A percentile compares a stretch with the other conserved stretches of the same genome.
Conservation (phyloP, 805 yeast species). For the Wickerhamiella allomyrinae region DNA sequence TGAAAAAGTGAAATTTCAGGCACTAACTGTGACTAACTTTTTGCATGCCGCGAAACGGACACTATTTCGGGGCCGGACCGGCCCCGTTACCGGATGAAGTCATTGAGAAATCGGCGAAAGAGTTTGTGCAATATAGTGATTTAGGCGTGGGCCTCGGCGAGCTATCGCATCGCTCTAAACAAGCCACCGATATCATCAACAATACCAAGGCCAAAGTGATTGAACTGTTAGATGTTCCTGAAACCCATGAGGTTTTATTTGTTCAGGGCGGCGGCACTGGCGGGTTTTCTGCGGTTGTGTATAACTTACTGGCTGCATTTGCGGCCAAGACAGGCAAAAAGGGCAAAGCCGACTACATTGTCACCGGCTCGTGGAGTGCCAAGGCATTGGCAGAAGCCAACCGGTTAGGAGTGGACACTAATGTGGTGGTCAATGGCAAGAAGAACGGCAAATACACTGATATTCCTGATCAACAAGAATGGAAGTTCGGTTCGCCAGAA, state of each 20-base stretch:
- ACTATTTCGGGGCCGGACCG: slow-evolving; percentile 97
- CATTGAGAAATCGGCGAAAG: slow-evolving; percentile 74
- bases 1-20: background rate
- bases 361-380: slow-evolving; percentile 90
- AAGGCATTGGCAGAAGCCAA: slow-evolving; percentile 78
- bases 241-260: slow-evolving; percentile 86
- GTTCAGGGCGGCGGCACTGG: slow-evolving; percentile 98
- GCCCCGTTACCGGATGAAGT: slow-evolving; percentile 79
- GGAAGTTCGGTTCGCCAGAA: slow-evolving; percentile 43
- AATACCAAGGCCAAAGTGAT: slow-evolving; percentile 55
- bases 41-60: slow-evolving; percentile 13
- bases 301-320: slow-evolving; percentile 65
- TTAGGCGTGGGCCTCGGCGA: slow-evolving; percentile 86
- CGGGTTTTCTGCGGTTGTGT: slow-evolving; percentile 79
- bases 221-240: slow-evolving; percentile 63
- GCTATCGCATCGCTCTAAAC: slow-evolving; percentile 84
- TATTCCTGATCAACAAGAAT: slow-evolving; percentile 51
- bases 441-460: slow-evolving; percentile 41
- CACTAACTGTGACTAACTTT: background rate
- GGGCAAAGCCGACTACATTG: slow-evolving; percentile 73
- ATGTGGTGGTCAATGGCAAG: slow-evolving; percentile 53
- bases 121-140: slow-evolving; percentile 55
- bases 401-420: slow-evolving; percentile 65
- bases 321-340: slow-evolving; percentile 56
- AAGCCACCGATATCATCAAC: slow-evolving; percentile 65